Conservation (phyloP, 495 filamentous ascomycete species). For the Oidiodendron maius region DNA sequence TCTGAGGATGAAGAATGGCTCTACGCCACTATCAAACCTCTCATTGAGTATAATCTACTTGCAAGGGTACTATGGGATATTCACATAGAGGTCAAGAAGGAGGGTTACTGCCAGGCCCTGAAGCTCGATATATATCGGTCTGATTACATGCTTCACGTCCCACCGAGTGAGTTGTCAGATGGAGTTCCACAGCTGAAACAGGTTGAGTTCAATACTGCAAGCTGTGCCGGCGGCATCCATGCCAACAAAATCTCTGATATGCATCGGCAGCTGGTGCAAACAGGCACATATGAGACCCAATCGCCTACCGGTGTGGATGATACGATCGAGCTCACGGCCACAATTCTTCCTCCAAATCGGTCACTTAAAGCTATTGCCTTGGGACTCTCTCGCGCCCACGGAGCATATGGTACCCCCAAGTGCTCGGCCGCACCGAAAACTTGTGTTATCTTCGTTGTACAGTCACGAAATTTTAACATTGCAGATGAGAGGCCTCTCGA, state of each 20-base stretch:
- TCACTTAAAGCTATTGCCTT: slow-evolving; percentile 60
- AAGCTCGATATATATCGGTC: slow-evolving; percentile 87
- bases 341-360: slow-evolving; percentile 58
- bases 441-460: slow-evolving; percentile 81
- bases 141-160: slow-evolving; percentile 88
- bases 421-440: slow-evolving; percentile 10
- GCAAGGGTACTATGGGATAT: slow-evolving; percentile 78
- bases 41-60: slow-evolving; percentile 83
- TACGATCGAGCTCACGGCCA: slow-evolving; percentile 13
- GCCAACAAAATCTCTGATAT: slow-evolving; percentile 69
- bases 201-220: slow-evolving; percentile 97
- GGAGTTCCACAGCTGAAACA: slow-evolving; percentile 59
- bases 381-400: slow-evolving; percentile 68
- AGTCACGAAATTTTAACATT: slow-evolving; percentile 78
- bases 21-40: slow-evolving; percentile 69
- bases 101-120: slow-evolving; percentile 77
- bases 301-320: no score
- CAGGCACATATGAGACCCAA: neutral
- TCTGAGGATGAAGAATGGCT: slow-evolving; percentile 81
- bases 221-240: slow-evolving; percentile 86
- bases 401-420: slow-evolving; percentile 59
- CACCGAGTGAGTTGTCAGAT: slow-evolving; percentile 29
- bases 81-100: slow-evolving; percentile 71
- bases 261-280: slow-evolving; percentile 42
- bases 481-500: slow-evolving; percentile 83